These are phyloP conservation scores for Chenopodium album DNA, from an alignment of 148 eudicot species.

Conservation along the genomic window DNA sequence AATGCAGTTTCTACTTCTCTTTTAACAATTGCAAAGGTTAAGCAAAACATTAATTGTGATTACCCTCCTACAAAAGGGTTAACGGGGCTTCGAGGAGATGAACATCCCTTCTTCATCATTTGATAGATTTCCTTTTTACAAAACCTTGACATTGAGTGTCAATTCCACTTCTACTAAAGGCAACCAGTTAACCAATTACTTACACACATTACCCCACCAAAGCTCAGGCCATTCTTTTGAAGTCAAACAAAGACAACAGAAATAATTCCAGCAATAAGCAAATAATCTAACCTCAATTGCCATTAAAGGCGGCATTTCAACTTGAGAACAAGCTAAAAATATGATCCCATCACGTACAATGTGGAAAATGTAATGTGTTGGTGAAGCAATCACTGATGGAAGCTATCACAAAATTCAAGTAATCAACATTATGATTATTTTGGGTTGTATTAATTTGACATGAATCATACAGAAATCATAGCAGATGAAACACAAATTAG, in stretches of 20 bases:
- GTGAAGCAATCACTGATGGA: slow-evolving; percentile 85
- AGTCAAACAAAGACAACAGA: background rate
- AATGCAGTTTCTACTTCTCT: background rate
- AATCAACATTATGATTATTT: slow-evolving; percentile 5
- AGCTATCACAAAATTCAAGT: slow-evolving; percentile 39
- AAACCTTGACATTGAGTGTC: background rate
- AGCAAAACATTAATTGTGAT: background rate
- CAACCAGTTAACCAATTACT: slow-evolving; percentile 1
- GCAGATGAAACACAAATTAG: background rate
- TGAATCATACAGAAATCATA: background rate
- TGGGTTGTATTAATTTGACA: background rate
- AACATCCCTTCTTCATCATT: background rate
- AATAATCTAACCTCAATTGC: slow-evolving; percentile 75
- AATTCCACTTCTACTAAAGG: background rate
- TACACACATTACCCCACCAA: background rate
- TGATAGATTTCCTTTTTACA: background rate
- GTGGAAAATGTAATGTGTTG: slow-evolving; percentile 93
- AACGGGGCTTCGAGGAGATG: background rate
- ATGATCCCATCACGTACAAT: slow-evolving; percentile 86
- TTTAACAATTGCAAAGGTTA: background rate
- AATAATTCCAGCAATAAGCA: background rate
- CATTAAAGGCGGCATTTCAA: slow-evolving; percentile 99
- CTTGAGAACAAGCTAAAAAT: slow-evolving; percentile 89
- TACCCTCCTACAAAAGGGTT: background rate
- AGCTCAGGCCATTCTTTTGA: background rate